phyloP scores from a whole-genome alignment of 139 green algal genomes.

The Chlamydomonas sp. region DNA sequence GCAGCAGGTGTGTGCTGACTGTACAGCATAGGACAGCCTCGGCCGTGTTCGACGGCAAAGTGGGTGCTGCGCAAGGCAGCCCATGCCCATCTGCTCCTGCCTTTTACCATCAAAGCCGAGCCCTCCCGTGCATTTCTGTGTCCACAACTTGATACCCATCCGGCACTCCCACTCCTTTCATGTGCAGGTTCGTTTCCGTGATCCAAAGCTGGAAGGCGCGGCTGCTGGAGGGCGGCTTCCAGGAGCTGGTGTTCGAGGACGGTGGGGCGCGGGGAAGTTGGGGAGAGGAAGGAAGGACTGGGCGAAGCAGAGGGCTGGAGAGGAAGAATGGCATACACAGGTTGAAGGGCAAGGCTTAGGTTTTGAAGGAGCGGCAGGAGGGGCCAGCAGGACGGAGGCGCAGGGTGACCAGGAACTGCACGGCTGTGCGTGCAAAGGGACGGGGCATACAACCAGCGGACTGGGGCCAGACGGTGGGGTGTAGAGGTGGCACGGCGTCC shows the following conservation, averaged over 20 bases:
- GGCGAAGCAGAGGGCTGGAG: too few relatives aligned
- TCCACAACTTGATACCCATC: too few relatives aligned
- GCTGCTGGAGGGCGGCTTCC: constrained; percentile 70
- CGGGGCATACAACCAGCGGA: too few relatives aligned
- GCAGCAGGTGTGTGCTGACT: constrained; percentile 51
- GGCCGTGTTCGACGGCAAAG: not conserved
- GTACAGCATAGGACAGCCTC: too few relatives aligned
- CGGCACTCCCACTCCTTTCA: not conserved
- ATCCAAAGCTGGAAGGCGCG: constrained; percentile 59
- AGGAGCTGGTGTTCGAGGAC: constrained; percentile 86
- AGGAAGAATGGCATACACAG: not conserved
- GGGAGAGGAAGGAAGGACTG: too few relatives aligned
- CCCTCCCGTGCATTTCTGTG: not conserved
- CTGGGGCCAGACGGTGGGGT: too few relatives aligned
- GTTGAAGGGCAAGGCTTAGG: not conserved
- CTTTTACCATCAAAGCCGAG: not conserved
- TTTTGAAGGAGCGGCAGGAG: too few relatives aligned
- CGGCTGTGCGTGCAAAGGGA: too few relatives aligned
- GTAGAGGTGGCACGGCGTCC: too few relatives aligned
- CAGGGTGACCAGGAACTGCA: too few relatives aligned
- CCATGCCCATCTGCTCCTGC: not conserved
- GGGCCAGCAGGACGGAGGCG: too few relatives aligned
- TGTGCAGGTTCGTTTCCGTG: constrained; percentile 32
- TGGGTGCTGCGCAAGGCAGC: too few relatives aligned
- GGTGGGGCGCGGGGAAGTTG: not conserved